Conservation (phyloP, 1,284 basidiomycete species). For the Moesziomyces parantarcticus region DNA sequence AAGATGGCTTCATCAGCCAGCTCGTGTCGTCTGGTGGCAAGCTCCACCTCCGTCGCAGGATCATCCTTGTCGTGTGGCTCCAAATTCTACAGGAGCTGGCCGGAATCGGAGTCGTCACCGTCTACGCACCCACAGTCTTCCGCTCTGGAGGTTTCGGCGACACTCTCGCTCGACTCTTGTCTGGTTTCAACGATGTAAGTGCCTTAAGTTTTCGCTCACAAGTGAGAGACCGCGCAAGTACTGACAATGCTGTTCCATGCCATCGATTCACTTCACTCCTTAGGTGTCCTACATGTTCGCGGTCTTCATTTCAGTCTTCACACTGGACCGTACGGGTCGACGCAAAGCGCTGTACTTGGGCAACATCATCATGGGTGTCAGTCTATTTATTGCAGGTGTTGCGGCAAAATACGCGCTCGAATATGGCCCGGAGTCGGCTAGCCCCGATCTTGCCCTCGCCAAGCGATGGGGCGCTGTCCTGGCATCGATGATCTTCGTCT, state of each 20-base stretch:
- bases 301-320: constrained; percentile 24
- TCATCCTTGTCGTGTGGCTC: constrained; percentile 24
- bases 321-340: constrained; percentile 21
- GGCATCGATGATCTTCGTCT: constrained; percentile 37
- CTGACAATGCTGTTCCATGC: not conserved
- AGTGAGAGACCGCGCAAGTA: too few species aligned
- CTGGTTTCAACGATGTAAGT: constrained; percentile 33
- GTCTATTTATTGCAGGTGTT: constrained; percentile 23
- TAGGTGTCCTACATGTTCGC: constrained; percentile 35
- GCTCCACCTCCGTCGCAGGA: constrained; percentile 29
- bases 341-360: constrained; percentile 22
- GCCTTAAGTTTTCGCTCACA: too few species aligned
- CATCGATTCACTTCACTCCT: not conserved
- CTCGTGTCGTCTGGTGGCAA: constrained; percentile 15
- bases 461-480: constrained; percentile 32
- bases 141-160: constrained; percentile 30
- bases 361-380: constrained; percentile 30
- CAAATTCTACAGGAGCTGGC: constrained; percentile 34
- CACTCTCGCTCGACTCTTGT: constrained; percentile 19
- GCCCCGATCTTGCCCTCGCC: constrained; percentile 13
- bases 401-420: constrained; percentile 32
- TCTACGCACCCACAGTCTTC: constrained; percentile 36
- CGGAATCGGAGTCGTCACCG: constrained; percentile 30
- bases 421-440: constrained; percentile 21
- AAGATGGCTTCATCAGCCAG: constrained; percentile 19